Conservation (phyloP, 768 basidiomycete genomes). For the Asterophora lycoperdoides region DNA sequence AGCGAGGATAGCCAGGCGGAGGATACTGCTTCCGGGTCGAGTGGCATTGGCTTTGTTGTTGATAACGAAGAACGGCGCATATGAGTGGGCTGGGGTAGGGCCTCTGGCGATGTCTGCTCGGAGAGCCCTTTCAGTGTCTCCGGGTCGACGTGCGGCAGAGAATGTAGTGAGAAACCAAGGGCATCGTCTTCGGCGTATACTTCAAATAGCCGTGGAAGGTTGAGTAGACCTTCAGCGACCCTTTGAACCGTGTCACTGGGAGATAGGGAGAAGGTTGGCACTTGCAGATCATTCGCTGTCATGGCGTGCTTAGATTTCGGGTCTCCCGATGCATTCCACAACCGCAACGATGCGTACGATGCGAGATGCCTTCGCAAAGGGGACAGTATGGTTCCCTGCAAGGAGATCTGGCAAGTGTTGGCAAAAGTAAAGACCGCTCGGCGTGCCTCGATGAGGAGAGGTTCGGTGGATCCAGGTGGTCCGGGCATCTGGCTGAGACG, state of each 20-base stretch:
- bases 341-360: constrained; percentile 60
- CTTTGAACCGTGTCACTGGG: constrained; percentile 86
- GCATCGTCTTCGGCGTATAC: constrained; percentile 92
- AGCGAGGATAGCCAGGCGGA: constrained; percentile 91
- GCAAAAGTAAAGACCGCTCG: constrained; percentile 61
- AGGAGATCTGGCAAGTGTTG: constrained; percentile 65
- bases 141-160: constrained; percentile 65
- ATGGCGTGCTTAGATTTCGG: constrained; percentile 43
- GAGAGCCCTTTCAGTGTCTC: constrained; percentile 46
- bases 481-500: constrained; percentile 30
- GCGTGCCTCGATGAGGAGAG: constrained; percentile 52
- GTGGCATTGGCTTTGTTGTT: constrained; percentile 28
- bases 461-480: constrained; percentile 25
- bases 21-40: constrained; percentile 77
- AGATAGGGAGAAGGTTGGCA: constrained; percentile 91
- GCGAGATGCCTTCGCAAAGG: constrained; percentile 74
- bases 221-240: constrained; percentile 90
- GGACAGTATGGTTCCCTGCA: constrained; percentile 80
- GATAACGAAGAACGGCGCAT: constrained; percentile 41
- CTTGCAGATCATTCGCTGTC: constrained; percentile 51
- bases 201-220: constrained; percentile 90
- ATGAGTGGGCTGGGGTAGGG: constrained; percentile 28
- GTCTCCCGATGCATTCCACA: constrained; percentile 59
- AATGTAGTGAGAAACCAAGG: constrained; percentile 81
- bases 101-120: constrained; percentile 34